Evolutionary conservation across 2,329 filamentous ascomycete species (phyloP), one percentile per base, ranked within the genome.

Genomic region (Cladosporium sp.): DNA sequence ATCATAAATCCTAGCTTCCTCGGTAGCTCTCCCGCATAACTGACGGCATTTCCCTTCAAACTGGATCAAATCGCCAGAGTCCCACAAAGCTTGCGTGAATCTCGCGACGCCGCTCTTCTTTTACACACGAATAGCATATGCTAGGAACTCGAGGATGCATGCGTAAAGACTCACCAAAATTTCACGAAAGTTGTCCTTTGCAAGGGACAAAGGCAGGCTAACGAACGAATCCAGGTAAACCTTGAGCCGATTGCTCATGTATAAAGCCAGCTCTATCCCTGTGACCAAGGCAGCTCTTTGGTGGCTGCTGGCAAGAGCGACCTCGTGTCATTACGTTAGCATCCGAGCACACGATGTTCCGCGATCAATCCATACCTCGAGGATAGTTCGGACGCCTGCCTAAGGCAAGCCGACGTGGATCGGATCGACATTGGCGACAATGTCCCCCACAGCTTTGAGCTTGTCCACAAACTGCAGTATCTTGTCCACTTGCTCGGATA

Each of bases 351-450:
- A 45, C 10, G 9, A 12, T 45, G 8, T 45, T 19, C 15, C 35
- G 7, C 35, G 32, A 37, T 44, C 37, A 4, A n/a, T 37, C 12
- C 58, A 17, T 53, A 69, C 71, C 55, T 70, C 62, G 6, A 73
- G 65, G 17, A 74, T 47, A 36, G 72, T 63, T 12, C 68, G 63
- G 19, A 47, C 22, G 35, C 39, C 53, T 25, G 42, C 53, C 53
- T 32, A 56, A 24, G 53, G 53, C 39, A 56, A 37, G 10, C 53
- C 42, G 19, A 45, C 25, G 19, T 56, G 42, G 34, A 56, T 20
- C 12, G 53, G 53, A 25, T 56, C 53, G n/a, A 56, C 19, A 25
- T 37, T 48, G 13, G 53, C 53, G 17, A 48, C 25, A 9, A 28
- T 17, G 32, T 56, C 42, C 20, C 53, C 53, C 12, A 56, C 34